Base-by-base conservation (phyloP, 1,284 basidiomycete genomes). In the Trichosporon sp. region DNA sequence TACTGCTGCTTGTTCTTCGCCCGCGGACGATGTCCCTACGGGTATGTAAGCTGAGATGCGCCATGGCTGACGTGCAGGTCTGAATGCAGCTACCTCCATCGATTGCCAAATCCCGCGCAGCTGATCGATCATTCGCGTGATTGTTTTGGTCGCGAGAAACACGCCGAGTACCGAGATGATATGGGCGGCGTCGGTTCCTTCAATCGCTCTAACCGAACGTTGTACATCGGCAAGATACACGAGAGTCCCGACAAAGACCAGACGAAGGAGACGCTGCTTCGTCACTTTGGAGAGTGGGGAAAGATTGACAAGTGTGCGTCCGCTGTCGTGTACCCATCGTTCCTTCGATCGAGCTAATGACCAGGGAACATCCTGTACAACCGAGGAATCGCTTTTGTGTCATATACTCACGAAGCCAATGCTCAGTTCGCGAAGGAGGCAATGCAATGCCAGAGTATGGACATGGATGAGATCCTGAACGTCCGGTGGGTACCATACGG, bases 161-260 rank as follows among this genome's bases (percentile, higher is more conserved):
- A 97, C 79, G 85, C 94, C 1, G 93, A 95, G 78, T 99, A 98
- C 81, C 85, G 95, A 69, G 95, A 99, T 78, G 96, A 99, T 80
- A 99, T 99, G 95, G 96, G 95, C 71, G 95, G 95, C 78, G 95
- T 98, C 25, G 95, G 95, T 21, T 92, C 91, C 62, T 97, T 99
- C 81, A 91, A 89, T 74, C 83, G 94, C 44, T 88, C 93, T 78
- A 99, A 99, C 78, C 83, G 95, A 65, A 99, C 96, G 49, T 79
- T 99, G 19, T 99, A 99, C 77, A 87, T 99, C 54, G 95, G 94
- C 2, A 85, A 93, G 68, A 93, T 99, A 70, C 90, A 90, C 76
- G 94, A 96, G 83, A 92, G 89, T 1, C 91, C 91, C 0, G 88
- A 86, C 60, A 92, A 91, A 13, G 83, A 85, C 9, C 92, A 96